Evolutionary conservation across 2,329 filamentous ascomycete species (phyloP), one percentile per base, ranked within the genome.

Genomic region (Talaromyces piceae): DNA sequence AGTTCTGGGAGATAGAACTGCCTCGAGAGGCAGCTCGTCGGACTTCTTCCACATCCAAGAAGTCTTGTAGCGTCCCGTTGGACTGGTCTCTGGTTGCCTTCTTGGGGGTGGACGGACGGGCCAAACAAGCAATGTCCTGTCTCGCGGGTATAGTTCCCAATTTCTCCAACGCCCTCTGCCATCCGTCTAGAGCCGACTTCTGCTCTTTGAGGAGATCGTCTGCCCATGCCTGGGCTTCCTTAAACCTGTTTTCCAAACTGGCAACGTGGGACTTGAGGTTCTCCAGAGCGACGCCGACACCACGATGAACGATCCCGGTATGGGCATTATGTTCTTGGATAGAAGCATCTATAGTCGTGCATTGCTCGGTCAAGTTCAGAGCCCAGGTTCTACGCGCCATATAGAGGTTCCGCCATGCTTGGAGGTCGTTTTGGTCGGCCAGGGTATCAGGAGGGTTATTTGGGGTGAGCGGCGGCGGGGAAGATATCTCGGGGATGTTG

Each of bases 381-480:
- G 90, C 87, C 93, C 93, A 98, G 58, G 79, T 77, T 60, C 85
- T 82, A 53, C 93, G 84, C 53, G 84, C 79, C 67, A 84, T 86
- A 74, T 93, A 96, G 20, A 97, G 76, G 41, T 84, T 81, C 65
- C 89, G 87, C 91, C 93, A 98, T 80, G 90, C 85, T 61, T 84
- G 78, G 50, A 96, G 76, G 56, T 90, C 85, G 54, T 86, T 88
- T 55, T 88, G 84, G 62, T 91, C 83, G 41, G 84, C 77, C 59
- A 95, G 86, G 39, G 83, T 86, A 67, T 95, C 90, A n/a, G 93
- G 93, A 37, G 80, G 75, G 25, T 74, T 73, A 18, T 75, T 70
- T 26, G 88, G 83, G 52, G 76, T 75, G 56, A 84, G 81, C 41
- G 80, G 69, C 49, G 76, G 74, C 5, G 78, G 75, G 70, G 86